A percentile compares a stretch with the other conserved stretches of the same genome.
Evolutionary conservation across 306 rosid species (phyloP).

Genomic region (Quercus berberidifolia): DNA sequence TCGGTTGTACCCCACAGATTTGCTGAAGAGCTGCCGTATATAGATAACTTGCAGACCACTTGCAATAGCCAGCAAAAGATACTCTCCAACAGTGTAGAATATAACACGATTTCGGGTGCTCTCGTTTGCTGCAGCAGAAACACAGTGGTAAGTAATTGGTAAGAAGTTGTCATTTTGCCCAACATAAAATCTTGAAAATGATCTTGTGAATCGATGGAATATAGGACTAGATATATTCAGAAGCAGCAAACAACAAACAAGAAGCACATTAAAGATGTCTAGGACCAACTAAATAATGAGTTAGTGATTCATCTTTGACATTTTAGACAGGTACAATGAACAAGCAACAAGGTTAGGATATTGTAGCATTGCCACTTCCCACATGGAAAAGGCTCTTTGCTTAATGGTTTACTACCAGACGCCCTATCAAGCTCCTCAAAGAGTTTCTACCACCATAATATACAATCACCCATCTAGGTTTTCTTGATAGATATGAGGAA

Average conservation of each 20-base stretch:
- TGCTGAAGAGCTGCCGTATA: slow-evolving; percentile 93
- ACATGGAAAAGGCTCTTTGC: too few relatives aligned
- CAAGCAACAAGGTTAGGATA: neutral
- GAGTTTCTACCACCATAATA: neutral
- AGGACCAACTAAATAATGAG: neutral
- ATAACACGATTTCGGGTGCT: slow-evolving; percentile 87
- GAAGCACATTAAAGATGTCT: neutral
- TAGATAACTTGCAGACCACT: slow-evolving; percentile 76
- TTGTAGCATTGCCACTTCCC: neutral
- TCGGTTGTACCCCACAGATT: slow-evolving; percentile 85
- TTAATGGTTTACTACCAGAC: neutral
- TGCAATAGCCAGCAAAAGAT: slow-evolving; percentile 62
- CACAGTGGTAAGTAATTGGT: neutral
- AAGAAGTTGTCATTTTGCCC: neutral
- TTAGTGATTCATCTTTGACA: neutral
- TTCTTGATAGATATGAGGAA: too few relatives aligned
- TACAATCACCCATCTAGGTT: neutral
- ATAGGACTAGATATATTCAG: neutral
- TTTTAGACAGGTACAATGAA: neutral
- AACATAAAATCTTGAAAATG: neutral
- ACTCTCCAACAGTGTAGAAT: slow-evolving; percentile 76
- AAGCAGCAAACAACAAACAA: neutral
- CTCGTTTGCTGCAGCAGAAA: slow-evolving; percentile 66
- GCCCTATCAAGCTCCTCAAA: neutral
- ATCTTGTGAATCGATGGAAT: neutral